These are phyloP conservation scores for Peronospora destructor DNA, from an alignment of 352 stramenopile species.

Conservation along the genomic window DNA sequence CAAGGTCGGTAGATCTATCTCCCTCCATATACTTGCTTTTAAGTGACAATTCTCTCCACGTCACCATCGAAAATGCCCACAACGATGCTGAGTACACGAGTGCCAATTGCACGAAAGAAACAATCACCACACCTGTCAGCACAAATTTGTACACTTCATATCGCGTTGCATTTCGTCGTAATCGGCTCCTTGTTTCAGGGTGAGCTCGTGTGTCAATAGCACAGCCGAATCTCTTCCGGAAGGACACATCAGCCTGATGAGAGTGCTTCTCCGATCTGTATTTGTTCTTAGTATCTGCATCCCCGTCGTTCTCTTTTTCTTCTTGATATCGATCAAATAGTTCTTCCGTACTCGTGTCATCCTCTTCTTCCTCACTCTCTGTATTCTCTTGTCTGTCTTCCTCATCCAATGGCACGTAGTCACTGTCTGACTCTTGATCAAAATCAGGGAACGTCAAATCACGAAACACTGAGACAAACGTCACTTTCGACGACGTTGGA, in stretches of 20 bases:
- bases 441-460: constrained; percentile 16
- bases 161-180: constrained; percentile 17
- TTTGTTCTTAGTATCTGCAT: constrained; percentile 24
- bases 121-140: constrained; percentile 25
- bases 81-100: constrained; percentile 27
- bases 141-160: constrained; percentile 28
- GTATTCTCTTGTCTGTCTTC: constrained; percentile 18
- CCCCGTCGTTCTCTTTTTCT: background rate
- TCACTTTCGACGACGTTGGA: background rate
- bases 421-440: constrained; percentile 22
- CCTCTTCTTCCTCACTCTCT: constrained; percentile 20
- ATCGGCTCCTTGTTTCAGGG: constrained; percentile 23
- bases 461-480: constrained; percentile 13
- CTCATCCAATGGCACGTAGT: constrained; percentile 30
- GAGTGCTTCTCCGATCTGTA: constrained; percentile 28
- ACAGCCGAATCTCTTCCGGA: constrained; percentile 27
- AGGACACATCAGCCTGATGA: constrained; percentile 15
- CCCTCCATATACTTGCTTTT: background rate
- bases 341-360: constrained; percentile 14
- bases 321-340: constrained; percentile 8
- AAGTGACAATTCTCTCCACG: constrained; percentile 9
- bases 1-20: background rate
- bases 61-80: constrained; percentile 29
- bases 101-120: constrained; percentile 26
- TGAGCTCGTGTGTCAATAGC: constrained; percentile 32